A percentile compares a stretch with the other conserved stretches of the same genome.
Evolutionary conservation across 1,284 basidiomycete genomes (phyloP).

Genomic region (Boletus holoroseus): DNA sequence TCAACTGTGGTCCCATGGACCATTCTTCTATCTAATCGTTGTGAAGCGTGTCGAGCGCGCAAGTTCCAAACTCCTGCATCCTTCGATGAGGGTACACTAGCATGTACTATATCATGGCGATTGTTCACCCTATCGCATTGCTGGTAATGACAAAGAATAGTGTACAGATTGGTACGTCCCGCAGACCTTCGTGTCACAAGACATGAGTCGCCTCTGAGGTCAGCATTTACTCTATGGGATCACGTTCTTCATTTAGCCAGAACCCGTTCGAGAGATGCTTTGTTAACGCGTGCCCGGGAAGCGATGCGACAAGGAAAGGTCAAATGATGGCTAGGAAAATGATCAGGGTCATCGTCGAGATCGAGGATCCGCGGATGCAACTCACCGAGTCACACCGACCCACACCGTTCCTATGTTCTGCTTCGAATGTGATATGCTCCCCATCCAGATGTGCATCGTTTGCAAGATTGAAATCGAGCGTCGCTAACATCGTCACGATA

Average conservation of each 20-base stretch:
- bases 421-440: slow-evolving; percentile 17
- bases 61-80: no score
- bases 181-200: background rate
- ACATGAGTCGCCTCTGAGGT: background rate
- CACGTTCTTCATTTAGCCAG: background rate
- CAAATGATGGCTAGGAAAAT: slow-evolving; percentile 8
- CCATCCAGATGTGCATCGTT: slow-evolving; percentile 18
- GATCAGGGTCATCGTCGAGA: background rate
- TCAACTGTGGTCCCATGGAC: no score
- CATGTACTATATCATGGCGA: no score
- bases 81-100: no score
- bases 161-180: background rate
- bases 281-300: slow-evolving; percentile 11
- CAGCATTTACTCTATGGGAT: background rate
- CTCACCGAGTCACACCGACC: slow-evolving; percentile 21
- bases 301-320: slow-evolving; percentile 19
- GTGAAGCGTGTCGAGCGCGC: no score
- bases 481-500: slow-evolving; percentile 25
- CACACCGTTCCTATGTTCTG: slow-evolving; percentile 9
- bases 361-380: background rate
- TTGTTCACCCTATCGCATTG: no score
- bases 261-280: slow-evolving; percentile 4
- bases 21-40: no score
- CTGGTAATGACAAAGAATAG: background rate
- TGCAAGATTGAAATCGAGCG: slow-evolving; percentile 21